phyloP scores from a whole-genome alignment of 441 rosid species.

The Breynia disticha region DNA sequence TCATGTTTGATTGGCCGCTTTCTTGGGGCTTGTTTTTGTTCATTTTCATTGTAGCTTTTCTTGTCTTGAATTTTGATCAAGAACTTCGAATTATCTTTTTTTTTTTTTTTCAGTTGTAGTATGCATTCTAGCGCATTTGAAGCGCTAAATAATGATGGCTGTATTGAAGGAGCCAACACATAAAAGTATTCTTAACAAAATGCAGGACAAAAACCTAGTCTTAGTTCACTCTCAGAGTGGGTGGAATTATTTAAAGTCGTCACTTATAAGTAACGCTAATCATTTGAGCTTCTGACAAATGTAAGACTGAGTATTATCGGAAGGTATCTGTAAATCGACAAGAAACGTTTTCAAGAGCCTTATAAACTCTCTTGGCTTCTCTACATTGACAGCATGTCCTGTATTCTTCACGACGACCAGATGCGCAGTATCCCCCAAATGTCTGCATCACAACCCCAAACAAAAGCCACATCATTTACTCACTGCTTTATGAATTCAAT shows the following conservation, averaged over 20 bases:
- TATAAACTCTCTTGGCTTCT: conserved; percentile 40
- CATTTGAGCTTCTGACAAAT: not conserved
- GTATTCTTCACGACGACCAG: conserved; percentile 45
- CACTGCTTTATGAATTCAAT: not conserved
- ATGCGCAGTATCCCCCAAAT: conserved; percentile 49
- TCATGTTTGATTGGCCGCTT: too few relatives aligned
- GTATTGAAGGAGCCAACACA: too few relatives aligned
- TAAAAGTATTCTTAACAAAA: too few relatives aligned
- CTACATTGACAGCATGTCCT: conserved; percentile 53
- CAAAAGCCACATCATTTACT: not conserved
- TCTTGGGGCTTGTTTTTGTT: not conserved
- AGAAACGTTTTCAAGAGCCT: conserved; percentile 50
- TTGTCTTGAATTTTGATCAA: too few relatives aligned
- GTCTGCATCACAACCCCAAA: conserved; percentile 30
- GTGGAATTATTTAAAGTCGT: too few relatives aligned
- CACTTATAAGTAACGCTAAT: too few relatives aligned
- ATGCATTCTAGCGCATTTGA: too few relatives aligned
- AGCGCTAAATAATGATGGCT: too few relatives aligned
- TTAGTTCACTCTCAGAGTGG: too few relatives aligned
- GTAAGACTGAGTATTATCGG: conserved; percentile 4
- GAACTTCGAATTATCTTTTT: too few relatives aligned
- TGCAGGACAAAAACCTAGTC: too few relatives aligned
- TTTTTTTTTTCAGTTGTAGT: too few relatives aligned
- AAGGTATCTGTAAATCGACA: conserved; percentile 16
- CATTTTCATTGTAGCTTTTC: not conserved